These are phyloP conservation scores for Trichoderma sp. DNA, from an alignment of 2,329 filamentous ascomycete species.

Conservation along the genomic window DNA sequence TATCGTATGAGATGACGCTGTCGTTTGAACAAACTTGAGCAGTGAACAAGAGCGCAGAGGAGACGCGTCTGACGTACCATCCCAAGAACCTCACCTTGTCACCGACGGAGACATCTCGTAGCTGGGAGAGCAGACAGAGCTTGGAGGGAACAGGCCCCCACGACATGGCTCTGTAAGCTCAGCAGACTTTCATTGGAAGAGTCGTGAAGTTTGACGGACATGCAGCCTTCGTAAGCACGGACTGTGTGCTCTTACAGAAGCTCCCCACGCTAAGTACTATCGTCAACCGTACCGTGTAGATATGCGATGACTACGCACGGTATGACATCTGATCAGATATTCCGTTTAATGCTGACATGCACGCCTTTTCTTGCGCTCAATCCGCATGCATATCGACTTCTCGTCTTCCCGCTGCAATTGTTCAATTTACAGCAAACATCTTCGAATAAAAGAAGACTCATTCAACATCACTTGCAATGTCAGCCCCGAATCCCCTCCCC, in stretches of 20 bases:
- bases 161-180: slow-evolving; percentile 46
- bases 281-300: not conserved
- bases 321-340: not conserved
- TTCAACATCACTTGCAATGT: slow-evolving; percentile 32
- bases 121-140: slow-evolving; percentile 65
- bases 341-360: not conserved
- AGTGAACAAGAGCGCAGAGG: not conserved
- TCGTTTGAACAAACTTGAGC: slow-evolving; percentile 5
- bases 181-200: slow-evolving; percentile 2
- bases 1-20: slow-evolving; percentile 56
- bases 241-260: too few relatives aligned
- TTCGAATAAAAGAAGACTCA: too few relatives aligned
- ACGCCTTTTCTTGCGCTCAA: not conserved
- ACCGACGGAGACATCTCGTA: slow-evolving; percentile 55
- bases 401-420: not conserved
- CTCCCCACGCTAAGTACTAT: not conserved
- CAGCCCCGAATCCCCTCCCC: slow-evolving; percentile 40
- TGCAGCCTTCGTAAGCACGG: too few relatives aligned
- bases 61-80: slow-evolving; percentile 63
- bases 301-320: not conserved
- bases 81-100: slow-evolving; percentile 91
- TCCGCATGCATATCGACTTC: not conserved
- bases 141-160: slow-evolving; percentile 64
- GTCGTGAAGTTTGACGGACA: too few relatives aligned
- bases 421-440: not conserved